Percentiles rank a stretch among this genome's conserved stretches.
Evolutionary conservation across 2,329 filamentous ascomycete species (phyloP).

Genomic region (Didymosphaeria variabile): DNA sequence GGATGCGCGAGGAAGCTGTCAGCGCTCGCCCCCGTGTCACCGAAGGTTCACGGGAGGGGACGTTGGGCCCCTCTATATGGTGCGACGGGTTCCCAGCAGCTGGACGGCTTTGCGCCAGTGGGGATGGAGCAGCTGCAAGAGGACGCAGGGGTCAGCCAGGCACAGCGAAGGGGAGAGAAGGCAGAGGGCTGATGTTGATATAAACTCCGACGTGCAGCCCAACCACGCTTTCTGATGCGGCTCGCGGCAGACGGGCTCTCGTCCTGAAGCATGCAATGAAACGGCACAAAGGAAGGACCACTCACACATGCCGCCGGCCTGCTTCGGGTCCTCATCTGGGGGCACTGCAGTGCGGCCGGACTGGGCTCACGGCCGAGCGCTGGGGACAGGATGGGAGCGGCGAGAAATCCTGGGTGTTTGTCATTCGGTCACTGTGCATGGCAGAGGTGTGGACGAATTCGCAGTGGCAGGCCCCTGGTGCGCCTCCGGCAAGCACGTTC

Average conservation of each 20-base stretch:
- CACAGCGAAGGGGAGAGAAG: slow-evolving; percentile 19
- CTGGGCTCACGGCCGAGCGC: slow-evolving; percentile 26
- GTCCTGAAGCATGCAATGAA: slow-evolving; percentile 22
- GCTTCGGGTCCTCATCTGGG: slow-evolving; percentile 45
- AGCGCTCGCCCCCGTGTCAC: slow-evolving; percentile 57
- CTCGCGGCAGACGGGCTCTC: slow-evolving; percentile 18
- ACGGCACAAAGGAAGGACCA: slow-evolving; percentile 22
- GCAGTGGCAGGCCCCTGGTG: slow-evolving; percentile 26
- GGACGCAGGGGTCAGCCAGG: slow-evolving; percentile 43
- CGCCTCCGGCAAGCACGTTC: slow-evolving; percentile 28
- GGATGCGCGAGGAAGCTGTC: slow-evolving; percentile 53
- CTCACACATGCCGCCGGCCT: slow-evolving; percentile 51
- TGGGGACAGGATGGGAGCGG: slow-evolving; percentile 15
- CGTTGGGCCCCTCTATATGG: slow-evolving; percentile 44
- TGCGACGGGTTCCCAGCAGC: slow-evolving; percentile 50
- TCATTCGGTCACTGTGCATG: slow-evolving; percentile 25
- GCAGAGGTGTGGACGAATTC: slow-evolving; percentile 16
- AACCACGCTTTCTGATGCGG: slow-evolving; percentile 6
- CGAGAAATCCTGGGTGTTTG: slow-evolving; percentile 17
- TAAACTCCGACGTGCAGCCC: slow-evolving; percentile 29
- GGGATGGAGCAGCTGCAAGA: slow-evolving; percentile 49
- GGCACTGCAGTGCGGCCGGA: slow-evolving; percentile 28
- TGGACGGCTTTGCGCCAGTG: slow-evolving; percentile 51
- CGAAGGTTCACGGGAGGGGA: slow-evolving; percentile 53
- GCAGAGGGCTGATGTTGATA: slow-evolving; percentile 25